phyloP scores from a whole-genome alignment of 768 basidiomycete species.

The Naematelia encephala region DNA sequence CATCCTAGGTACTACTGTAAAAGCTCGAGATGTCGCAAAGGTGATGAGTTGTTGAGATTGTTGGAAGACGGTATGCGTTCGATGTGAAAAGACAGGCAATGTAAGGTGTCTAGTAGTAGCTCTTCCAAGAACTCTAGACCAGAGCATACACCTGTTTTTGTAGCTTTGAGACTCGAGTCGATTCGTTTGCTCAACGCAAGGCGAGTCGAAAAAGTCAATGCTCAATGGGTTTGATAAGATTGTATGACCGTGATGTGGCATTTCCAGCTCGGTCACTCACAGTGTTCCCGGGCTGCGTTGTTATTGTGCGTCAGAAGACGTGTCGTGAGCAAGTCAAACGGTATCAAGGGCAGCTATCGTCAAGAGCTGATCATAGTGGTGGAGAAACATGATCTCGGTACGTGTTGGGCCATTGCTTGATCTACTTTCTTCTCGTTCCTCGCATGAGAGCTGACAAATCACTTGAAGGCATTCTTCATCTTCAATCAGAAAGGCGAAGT shows the following conservation, averaged over 20 bases:
- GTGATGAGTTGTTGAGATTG: conserved; percentile 2
- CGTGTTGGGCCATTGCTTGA: conserved; percentile 4
- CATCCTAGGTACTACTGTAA: background rate
- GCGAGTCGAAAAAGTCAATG: background rate
- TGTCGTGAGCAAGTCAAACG: background rate
- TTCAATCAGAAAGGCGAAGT: conserved; percentile 99
- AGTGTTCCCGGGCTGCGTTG: background rate
- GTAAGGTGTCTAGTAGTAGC: background rate
- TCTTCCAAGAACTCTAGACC: background rate
- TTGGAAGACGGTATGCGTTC: too few relatives aligned
- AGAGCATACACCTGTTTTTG: conserved; percentile 6
- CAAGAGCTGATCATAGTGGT: background rate
- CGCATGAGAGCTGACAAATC: conserved; percentile 11
- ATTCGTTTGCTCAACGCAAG: too few relatives aligned
- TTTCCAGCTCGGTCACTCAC: background rate
- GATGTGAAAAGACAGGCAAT: background rate
- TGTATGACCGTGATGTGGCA: conserved; percentile 5
- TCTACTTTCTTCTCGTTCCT: background rate
- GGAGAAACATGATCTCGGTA: conserved; percentile 39
- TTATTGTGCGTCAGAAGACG: background rate
- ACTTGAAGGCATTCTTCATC: conserved; percentile 85
- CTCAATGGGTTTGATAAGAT: background rate
- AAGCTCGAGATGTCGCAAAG: background rate
- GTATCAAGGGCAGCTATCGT: too few relatives aligned
- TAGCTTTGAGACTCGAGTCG: background rate